Evolutionary conservation across 139 green algal species (phyloP).

Genomic region (Closterium sp.): DNA sequence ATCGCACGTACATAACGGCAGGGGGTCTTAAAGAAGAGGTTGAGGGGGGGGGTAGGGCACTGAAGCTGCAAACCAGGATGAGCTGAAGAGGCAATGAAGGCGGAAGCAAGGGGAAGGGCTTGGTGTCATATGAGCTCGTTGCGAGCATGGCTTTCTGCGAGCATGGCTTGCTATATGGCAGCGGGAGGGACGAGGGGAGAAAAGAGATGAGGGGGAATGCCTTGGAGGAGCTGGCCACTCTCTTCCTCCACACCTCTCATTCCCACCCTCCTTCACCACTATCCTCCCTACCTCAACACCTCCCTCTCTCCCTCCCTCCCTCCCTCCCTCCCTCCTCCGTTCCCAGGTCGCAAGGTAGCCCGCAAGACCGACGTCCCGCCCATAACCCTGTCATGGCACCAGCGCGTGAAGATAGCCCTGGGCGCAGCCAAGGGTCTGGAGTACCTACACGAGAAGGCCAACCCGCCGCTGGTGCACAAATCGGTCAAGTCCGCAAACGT

Average conservation of each 20-base stretch:
- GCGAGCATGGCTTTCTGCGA: no score
- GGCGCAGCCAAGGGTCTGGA: slow-evolving; percentile 38
- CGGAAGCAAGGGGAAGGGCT: no score
- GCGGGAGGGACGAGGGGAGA: no score
- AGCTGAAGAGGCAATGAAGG: no score
- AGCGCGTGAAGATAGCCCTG: slow-evolving; percentile 43
- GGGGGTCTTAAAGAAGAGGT: no score
- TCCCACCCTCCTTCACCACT: not conserved
- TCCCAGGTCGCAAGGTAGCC: slow-evolving; percentile 26
- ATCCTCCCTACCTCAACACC: not conserved
- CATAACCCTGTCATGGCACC: slow-evolving; percentile 13
- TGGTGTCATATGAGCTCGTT: no score
- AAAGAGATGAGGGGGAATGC: no score
- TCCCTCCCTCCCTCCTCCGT: not conserved
- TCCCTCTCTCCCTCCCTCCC: not conserved
- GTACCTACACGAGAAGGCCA: slow-evolving; percentile 43
- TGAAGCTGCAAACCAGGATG: no score
- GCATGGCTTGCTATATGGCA: no score
- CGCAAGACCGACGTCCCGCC: slow-evolving; percentile 22
- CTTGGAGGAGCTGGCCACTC: no score
- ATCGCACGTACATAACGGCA: no score
- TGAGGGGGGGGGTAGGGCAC: no score
- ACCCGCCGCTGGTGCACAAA: slow-evolving; percentile 27
- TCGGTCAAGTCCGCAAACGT: slow-evolving; percentile 42
- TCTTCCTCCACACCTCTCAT: not conserved